Evolutionary conservation across 306 rosid species (phyloP).

Genomic region (Ochetophila trinervis): DNA sequence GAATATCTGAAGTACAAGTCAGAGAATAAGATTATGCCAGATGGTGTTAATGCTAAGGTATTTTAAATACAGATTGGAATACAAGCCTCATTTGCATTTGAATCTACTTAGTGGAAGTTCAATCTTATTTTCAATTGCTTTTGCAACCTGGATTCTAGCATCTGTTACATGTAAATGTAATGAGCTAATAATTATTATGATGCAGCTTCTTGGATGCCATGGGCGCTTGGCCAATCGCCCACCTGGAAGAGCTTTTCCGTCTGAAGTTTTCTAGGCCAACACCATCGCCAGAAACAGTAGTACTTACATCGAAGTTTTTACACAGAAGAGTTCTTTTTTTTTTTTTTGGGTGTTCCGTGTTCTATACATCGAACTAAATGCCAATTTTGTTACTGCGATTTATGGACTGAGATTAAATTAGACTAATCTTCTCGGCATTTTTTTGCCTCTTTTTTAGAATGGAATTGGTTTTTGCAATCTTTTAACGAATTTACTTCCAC

Average conservation of each 20-base stretch:
- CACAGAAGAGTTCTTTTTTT: too few relatives aligned
- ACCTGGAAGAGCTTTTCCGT: conserved; percentile 56
- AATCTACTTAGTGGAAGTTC: neutral
- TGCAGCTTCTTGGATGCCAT: conserved; percentile 82
- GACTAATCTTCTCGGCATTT: too few relatives aligned
- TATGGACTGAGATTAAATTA: too few relatives aligned
- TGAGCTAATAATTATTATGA: neutral
- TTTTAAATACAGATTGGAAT: neutral
- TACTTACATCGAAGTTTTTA: neutral
- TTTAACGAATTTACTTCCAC: too few relatives aligned
- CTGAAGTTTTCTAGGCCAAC: conserved; percentile 28
- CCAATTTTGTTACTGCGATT: too few relatives aligned
- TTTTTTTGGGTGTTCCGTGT: too few relatives aligned
- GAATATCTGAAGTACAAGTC: conserved; percentile 59
- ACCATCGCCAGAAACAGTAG: neutral
- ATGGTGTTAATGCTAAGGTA: conserved; percentile 87
- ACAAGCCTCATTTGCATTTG: neutral
- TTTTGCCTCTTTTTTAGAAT: too few relatives aligned
- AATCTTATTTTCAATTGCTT: neutral
- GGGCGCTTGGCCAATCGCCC: conserved; percentile 56
- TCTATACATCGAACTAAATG: too few relatives aligned
- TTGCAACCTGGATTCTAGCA: neutral
- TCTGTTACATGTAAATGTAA: neutral
- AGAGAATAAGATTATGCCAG: conserved; percentile 48
- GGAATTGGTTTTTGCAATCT: too few relatives aligned